Conservation (phyloP, 2,329 filamentous ascomycete genomes). For the Claviceps capensis region DNA sequence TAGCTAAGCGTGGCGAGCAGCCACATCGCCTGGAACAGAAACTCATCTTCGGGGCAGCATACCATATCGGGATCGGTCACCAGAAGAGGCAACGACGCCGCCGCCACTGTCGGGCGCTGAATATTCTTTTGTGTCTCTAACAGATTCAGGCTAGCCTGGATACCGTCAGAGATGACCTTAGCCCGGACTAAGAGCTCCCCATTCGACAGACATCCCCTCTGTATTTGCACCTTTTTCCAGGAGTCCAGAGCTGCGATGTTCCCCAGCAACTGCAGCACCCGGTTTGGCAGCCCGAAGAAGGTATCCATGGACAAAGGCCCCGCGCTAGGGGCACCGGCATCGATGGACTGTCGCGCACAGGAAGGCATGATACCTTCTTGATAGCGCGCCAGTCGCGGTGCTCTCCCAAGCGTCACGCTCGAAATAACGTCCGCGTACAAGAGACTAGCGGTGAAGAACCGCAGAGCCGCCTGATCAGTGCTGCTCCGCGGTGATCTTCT, state of each 20-base stretch:
- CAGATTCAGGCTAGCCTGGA: constrained; percentile 19
- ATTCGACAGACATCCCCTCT: constrained; percentile 29
- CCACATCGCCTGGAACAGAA: constrained; percentile 28
- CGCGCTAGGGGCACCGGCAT: constrained; percentile 10
- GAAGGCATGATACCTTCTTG: constrained; percentile 25
- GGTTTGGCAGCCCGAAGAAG: constrained; percentile 43
- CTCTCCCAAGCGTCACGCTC: constrained; percentile 28
- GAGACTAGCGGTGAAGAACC: constrained; percentile 33
- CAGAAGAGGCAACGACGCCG: constrained; percentile 2
- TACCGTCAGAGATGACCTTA: constrained; percentile 23
- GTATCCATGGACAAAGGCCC: constrained; percentile 31
- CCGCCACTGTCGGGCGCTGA: not conserved
- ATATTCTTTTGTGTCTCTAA: constrained; percentile 14
- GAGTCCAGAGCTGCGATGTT: constrained; percentile 38
- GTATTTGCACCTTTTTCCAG: constrained; percentile 38
- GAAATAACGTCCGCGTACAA: constrained; percentile 37
- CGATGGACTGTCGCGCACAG: constrained; percentile 10
- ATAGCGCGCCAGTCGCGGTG: constrained; percentile 28
- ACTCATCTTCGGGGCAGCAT: constrained; percentile 11
- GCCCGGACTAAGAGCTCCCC: constrained; percentile 32
- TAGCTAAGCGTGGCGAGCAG: constrained; percentile 33
- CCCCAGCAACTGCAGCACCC: constrained; percentile 39
- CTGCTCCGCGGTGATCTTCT: constrained; percentile 26
- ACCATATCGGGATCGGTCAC: constrained; percentile 9
- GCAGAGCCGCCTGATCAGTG: constrained; percentile 31